Evolutionary conservation across 192 early-diverging fungal species (phyloP), one percentile per base, ranked within the genome.

Genomic region (Umbelopsis ramanniana): DNA sequence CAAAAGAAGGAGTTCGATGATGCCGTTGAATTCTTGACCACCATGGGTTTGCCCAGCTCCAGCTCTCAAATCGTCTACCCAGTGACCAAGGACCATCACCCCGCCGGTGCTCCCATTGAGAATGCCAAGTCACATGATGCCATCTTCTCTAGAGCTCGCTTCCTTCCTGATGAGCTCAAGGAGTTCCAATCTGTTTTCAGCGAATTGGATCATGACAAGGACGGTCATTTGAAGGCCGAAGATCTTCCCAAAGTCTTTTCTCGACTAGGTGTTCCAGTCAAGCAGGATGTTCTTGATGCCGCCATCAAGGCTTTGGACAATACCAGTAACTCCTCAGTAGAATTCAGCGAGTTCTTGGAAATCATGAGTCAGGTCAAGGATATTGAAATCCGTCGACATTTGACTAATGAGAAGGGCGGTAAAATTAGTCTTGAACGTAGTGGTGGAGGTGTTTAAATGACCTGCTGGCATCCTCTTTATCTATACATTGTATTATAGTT

Each of bases 41-140:
- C 93, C 23, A 98, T 98, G 97, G 97, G 97, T n/a, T 87, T 98
- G 67, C 89, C 89, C 0, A 67, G 57, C 12, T 68, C 74, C 11
- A 69, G 53, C 7, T 50, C 75, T 26, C 48, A 46, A 22, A 50
- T 70, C 29, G 35, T 74, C 17, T 74, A 70, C 12, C 69, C 69
- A 14, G 55, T 74, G 15, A 67, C 38, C 52, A 52, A 40, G 23
- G 66, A 53, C 60, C 33, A 68, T 43, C 48, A 48, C 19, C 38
- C 66, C n/a, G 79, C 74, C 50, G 71, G 78, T 21, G 72, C 52
- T 43, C 72, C 68, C 43, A 47, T 70, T 26, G 82, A 85, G 22
- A 80, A 81, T 19, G 74, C 71, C 15, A 63, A 63, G 33, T 63
- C 57, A 17, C 57, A 63, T 14, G 57, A 63, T 63, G 35, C 24